Evolutionary conservation across 495 filamentous ascomycete genomes (phyloP).

Genomic region (Friedmanniomyces endolithicus): DNA sequence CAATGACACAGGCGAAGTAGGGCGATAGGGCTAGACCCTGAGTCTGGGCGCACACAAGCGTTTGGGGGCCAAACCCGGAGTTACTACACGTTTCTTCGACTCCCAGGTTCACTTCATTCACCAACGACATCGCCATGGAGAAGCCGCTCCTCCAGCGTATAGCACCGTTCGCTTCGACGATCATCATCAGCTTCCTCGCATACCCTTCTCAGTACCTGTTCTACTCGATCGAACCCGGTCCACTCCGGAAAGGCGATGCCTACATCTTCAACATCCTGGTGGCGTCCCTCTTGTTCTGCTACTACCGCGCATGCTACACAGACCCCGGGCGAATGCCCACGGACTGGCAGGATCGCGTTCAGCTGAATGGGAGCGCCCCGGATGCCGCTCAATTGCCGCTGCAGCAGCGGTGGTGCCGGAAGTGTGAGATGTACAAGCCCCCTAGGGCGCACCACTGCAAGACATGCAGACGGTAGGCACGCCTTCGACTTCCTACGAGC

Average conservation of each 20-base stretch:
- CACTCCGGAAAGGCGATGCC: slow-evolving; percentile 47
- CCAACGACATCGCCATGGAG: slow-evolving; percentile 1
- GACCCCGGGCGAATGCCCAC: slow-evolving; percentile 52
- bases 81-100: too few relatives aligned
- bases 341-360: slow-evolving; percentile 22
- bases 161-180: slow-evolving; percentile 48
- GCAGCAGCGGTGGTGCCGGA: slow-evolving; percentile 65
- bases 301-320: slow-evolving; percentile 61
- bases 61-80: not conserved
- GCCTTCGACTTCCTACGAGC: not conserved
- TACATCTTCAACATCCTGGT: slow-evolving; percentile 66
- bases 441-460: slow-evolving; percentile 87
- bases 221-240: slow-evolving; percentile 54
- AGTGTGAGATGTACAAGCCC: slow-evolving; percentile 72
- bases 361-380: not conserved
- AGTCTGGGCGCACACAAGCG: not conserved
- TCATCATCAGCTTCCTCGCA: slow-evolving; percentile 63
- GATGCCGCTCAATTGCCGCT: slow-evolving; percentile 7
- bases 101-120: too few relatives aligned
- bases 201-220: slow-evolving; percentile 81
- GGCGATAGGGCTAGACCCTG: not conserved
- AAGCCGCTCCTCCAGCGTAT: slow-evolving; percentile 15
- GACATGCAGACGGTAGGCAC: slow-evolving; percentile 54
- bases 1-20: not conserved
- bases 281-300: slow-evolving; percentile 63